Conservation (phyloP, 257 asterid genomes). For the Lithospermum erythrorhizon region DNA sequence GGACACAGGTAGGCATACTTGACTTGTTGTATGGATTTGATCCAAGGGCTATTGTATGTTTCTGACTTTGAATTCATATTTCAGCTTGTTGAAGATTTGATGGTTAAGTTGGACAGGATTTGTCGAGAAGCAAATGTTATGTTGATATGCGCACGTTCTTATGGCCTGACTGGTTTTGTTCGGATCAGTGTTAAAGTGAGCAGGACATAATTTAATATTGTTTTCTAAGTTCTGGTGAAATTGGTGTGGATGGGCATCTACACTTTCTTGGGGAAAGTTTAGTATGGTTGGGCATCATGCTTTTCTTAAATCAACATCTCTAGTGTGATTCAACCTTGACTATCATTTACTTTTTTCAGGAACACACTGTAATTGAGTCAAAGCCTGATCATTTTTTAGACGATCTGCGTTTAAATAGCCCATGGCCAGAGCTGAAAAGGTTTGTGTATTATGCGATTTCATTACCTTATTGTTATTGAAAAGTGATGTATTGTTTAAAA, state of each 20-base stretch:
- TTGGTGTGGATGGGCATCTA: not conserved
- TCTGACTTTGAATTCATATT: constrained; percentile 11
- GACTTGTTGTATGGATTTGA: constrained; percentile 1
- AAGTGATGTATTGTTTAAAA: not conserved
- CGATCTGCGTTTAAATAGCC: constrained; percentile 80
- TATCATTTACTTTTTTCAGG: constrained; percentile 37
- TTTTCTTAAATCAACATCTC: not conserved
- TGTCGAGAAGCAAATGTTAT: constrained; percentile 77
- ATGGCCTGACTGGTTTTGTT: constrained; percentile 86
- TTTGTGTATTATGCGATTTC: constrained; percentile 13
- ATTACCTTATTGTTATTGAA: not conserved
- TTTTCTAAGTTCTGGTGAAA: not conserved
- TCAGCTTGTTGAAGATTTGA: constrained; percentile 76
- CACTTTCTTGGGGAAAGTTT: not conserved
- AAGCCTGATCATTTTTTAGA: constrained; percentile 96
- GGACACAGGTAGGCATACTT: constrained; percentile 49
- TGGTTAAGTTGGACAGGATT: constrained; percentile 84
- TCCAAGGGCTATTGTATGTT: constrained; percentile 1
- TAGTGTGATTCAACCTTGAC: not conserved
- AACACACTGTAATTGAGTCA: constrained; percentile 89
- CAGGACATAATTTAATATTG: not conserved
- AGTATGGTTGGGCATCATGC: not conserved
- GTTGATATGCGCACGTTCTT: constrained; percentile 85
- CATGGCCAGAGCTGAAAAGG: constrained; percentile 95
- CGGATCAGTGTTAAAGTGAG: constrained; percentile 88